Evolutionary conservation across 495 filamentous ascomycete genomes (phyloP).

Genomic region (Penicillium robsamsonii): DNA sequence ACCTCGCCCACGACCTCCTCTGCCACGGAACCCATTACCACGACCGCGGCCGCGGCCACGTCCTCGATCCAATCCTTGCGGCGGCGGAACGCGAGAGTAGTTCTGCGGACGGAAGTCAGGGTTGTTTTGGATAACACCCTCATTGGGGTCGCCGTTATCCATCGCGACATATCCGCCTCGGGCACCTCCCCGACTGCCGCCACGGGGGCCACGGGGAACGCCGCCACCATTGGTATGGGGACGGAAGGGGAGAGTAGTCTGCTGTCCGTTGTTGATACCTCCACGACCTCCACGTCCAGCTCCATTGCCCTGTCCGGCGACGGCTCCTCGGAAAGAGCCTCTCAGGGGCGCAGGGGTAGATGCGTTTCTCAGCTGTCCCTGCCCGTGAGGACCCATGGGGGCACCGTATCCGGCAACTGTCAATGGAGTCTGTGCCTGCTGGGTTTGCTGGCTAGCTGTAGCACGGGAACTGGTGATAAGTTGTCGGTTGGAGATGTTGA

Average conservation of each 20-base stretch:
- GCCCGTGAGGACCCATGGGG: conserved; percentile 54
- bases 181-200: conserved; percentile 32
- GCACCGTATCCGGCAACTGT: conserved; percentile 60
- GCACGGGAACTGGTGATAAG: conserved; percentile 73
- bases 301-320: conserved; percentile 39
- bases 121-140: conserved; percentile 51
- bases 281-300: conserved; percentile 41
- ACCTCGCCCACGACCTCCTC: conserved; percentile 32
- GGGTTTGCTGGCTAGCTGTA: conserved; percentile 57
- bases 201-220: conserved; percentile 32
- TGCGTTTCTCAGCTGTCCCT: conserved; percentile 68
- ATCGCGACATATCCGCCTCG: conserved; percentile 53
- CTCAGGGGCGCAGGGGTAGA: conserved; percentile 63
- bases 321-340: conserved; percentile 69
- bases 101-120: conserved; percentile 55
- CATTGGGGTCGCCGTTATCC: conserved; percentile 49
- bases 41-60: conserved; percentile 54
- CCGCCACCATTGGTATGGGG: conserved; percentile 33
- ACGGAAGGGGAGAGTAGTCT: conserved; percentile 36
- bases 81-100: conserved; percentile 79
- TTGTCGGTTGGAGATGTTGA: conserved; percentile 83
- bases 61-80: conserved; percentile 61
- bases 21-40: conserved; percentile 30
- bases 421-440: conserved; percentile 50
- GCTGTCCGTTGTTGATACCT: conserved; percentile 40